phyloP scores from a whole-genome alignment of 78 protist genomes.

The Tieghemostelium lacteum region DNA sequence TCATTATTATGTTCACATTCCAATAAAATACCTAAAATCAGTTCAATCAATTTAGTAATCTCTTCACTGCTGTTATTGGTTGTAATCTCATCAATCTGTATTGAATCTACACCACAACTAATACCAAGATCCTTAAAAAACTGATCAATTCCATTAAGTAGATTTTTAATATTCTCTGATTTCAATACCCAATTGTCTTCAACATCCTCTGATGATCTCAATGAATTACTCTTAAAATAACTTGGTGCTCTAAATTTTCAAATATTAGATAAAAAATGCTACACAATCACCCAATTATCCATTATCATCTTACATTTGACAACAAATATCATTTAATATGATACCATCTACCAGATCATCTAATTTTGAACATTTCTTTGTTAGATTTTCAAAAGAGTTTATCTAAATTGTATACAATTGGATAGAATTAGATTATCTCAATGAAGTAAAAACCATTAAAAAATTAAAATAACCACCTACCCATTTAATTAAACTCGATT shows the following conservation, averaged over 20 bases:
- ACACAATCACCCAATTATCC: background rate
- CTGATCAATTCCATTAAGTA: constrained; percentile 18
- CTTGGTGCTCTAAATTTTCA: constrained; percentile 45
- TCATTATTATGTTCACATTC: constrained; percentile 60
- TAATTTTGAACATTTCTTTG: constrained; percentile 3
- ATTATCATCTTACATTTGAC: constrained; percentile 35
- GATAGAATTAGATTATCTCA: background rate
- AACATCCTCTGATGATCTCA: constrained; percentile 27
- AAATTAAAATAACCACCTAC: background rate
- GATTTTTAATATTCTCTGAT: constrained; percentile 44
- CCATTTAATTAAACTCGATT: constrained; percentile 30
- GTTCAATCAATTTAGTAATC: constrained; percentile 31
- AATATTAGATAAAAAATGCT: no score
- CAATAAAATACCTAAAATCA: constrained; percentile 48
- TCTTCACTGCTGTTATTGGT: constrained; percentile 7
- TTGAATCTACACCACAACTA: background rate
- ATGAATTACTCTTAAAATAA: constrained; percentile 30
- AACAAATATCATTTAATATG: constrained; percentile 28
- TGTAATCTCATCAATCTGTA: constrained; percentile 29
- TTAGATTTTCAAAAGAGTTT: constrained; percentile 8
- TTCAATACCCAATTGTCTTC: constrained; percentile 68
- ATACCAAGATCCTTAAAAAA: constrained; percentile 41
- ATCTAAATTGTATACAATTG: background rate
- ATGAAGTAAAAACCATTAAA: background rate
- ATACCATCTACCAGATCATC: constrained; percentile 22